phyloP scores from a whole-genome alignment of 371 early-diverging fungal genomes.

The Mucor piriformis region DNA sequence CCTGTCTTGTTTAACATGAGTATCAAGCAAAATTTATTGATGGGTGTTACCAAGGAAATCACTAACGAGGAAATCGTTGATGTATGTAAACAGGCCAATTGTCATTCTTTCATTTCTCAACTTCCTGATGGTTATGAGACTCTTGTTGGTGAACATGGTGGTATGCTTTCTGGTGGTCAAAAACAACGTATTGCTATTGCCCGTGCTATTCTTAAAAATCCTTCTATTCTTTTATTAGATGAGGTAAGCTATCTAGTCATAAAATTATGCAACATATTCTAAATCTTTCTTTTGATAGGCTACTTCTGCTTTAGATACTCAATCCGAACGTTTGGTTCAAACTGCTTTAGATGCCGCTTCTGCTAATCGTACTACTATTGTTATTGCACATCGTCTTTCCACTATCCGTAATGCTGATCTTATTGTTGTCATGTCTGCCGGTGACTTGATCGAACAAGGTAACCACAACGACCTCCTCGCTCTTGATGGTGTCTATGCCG shows the following conservation, averaged over 20 bases:
- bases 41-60: constrained; percentile 58
- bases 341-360: constrained; percentile 79
- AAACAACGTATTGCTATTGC: constrained; percentile 56
- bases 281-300: constrained; percentile 39
- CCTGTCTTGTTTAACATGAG: constrained; percentile 87
- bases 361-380: constrained; percentile 83
- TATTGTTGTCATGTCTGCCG: constrained; percentile 81
- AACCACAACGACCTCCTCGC: constrained; percentile 68
- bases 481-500: constrained; percentile 57
- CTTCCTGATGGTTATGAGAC: constrained; percentile 81
- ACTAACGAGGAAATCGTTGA: constrained; percentile 64
- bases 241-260: constrained; percentile 36
- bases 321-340: constrained; percentile 83
- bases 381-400: constrained; percentile 90
- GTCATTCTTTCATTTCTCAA: constrained; percentile 76
- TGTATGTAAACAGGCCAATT: constrained; percentile 68
- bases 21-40: constrained; percentile 80
- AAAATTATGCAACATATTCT: constrained; percentile 11
- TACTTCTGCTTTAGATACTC: constrained; percentile 78
- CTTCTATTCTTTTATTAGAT: constrained; percentile 48
- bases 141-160: constrained; percentile 68
- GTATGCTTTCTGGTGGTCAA: constrained; percentile 83
- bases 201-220: constrained; percentile 52
- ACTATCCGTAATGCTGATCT: constrained; percentile 82
- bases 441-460: constrained; percentile 73